Conservation (phyloP, 2,329 filamentous ascomycete species). For the Beauveria sp. region DNA sequence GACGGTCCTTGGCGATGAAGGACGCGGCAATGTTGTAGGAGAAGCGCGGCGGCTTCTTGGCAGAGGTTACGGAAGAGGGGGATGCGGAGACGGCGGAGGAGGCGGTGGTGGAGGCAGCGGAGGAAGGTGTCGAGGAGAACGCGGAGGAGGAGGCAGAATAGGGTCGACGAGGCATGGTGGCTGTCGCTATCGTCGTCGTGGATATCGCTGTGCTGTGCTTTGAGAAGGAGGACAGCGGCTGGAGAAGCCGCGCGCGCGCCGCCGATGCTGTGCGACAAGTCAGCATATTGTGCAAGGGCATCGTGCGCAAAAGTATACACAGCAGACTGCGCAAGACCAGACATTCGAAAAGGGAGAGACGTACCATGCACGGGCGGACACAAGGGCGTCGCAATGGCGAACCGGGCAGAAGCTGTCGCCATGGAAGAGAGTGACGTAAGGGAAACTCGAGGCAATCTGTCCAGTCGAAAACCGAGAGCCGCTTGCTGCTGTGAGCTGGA, state of each 20-base stretch:
- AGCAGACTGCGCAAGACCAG: not conserved
- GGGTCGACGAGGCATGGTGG: not conserved
- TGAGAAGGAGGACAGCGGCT: not conserved
- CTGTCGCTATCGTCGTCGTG: not conserved
- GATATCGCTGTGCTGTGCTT: not conserved
- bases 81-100: not conserved
- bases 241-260: slow-evolving; percentile 2
- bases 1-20: slow-evolving; percentile 64
- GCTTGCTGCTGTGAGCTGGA: not conserved
- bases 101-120: not conserved
- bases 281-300: not conserved
- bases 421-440: slow-evolving; percentile 3
- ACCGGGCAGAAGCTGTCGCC: slow-evolving; percentile 8
- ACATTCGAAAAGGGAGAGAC: not conserved
- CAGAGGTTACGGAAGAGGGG: slow-evolving; percentile 15
- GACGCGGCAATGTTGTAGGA: slow-evolving; percentile 67
- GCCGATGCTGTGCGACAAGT: not conserved
- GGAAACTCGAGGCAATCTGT: not conserved
- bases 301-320: not conserved
- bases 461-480: not conserved
- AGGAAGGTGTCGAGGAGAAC: slow-evolving; percentile 12
- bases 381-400: slow-evolving; percentile 10
- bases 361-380: slow-evolving; percentile 2
- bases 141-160: slow-evolving; percentile 12
- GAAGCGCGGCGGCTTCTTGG: slow-evolving; percentile 32